Percentiles rank a stretch among this genome's conserved stretches.
phyloP scores from a whole-genome alignment of 2,329 filamentous ascomycete genomes.

The Hymenoscyphus linearis region DNA sequence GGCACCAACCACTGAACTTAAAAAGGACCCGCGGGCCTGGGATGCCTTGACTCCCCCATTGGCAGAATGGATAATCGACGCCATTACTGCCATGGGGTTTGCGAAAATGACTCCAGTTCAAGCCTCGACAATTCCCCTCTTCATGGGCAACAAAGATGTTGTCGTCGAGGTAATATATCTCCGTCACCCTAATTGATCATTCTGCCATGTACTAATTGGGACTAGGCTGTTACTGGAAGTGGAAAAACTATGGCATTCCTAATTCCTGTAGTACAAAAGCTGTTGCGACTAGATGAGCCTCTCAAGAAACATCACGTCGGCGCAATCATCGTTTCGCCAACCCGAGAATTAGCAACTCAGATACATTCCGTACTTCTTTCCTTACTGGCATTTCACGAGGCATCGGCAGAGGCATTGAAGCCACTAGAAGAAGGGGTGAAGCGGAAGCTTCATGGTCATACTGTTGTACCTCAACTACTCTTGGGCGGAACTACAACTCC shows the following conservation, averaged over 20 bases:
- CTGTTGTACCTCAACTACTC: conserved; percentile 75
- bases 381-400: conserved; percentile 75
- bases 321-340: conserved; percentile 88
- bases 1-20: conserved; percentile 27
- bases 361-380: conserved; percentile 77
- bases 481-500: conserved; percentile 77
- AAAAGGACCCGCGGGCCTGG: conserved; percentile 54
- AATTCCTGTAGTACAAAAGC: conserved; percentile 75
- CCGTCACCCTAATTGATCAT: conserved; percentile 4
- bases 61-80: conserved; percentile 81
- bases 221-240: conserved; percentile 76
- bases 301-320: conserved; percentile 86
- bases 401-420: conserved; percentile 63
- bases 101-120: conserved; percentile 90
- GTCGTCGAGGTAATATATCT: conserved; percentile 64
- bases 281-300: conserved; percentile 74
- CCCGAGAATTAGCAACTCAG: conserved; percentile 84
- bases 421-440: conserved; percentile 52
- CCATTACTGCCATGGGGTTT: conserved; percentile 80
- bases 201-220: conserved; percentile 5
- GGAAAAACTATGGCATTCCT: conserved; percentile 86
- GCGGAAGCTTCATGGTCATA: conserved; percentile 38
- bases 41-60: conserved; percentile 64
- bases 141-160: conserved; percentile 85
- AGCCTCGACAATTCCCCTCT: conserved; percentile 81